phyloP scores from a whole-genome alignment of 306 rosid species.

The Cicer judaicum region DNA sequence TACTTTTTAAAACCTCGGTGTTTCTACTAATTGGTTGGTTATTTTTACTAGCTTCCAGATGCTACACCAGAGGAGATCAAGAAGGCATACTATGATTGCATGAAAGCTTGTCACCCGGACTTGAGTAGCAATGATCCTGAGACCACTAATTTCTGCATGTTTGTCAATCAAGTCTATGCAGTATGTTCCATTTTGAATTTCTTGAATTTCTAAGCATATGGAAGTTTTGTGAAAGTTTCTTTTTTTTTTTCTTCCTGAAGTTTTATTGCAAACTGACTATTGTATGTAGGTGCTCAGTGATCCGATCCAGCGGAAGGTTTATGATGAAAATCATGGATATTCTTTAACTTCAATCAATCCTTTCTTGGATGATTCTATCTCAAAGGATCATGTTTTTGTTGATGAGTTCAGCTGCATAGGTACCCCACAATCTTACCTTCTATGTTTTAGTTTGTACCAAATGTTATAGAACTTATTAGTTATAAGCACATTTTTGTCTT shows the following conservation, averaged over 20 bases:
- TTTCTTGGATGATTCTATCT: slow-evolving; percentile 63
- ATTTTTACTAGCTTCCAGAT: slow-evolving; percentile 72
- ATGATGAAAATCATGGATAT: slow-evolving; percentile 86
- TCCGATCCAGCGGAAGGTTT: slow-evolving; percentile 77
- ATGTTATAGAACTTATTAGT: too few relatives aligned
- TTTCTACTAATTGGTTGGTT: slow-evolving; percentile 37
- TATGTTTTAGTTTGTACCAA: not conserved
- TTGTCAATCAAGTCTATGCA: slow-evolving; percentile 77
- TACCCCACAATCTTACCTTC: slow-evolving; percentile 29
- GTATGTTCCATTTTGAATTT: slow-evolving; percentile 51
- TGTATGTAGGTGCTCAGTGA: slow-evolving; percentile 74
- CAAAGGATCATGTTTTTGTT: slow-evolving; percentile 74
- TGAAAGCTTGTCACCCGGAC: slow-evolving; percentile 91
- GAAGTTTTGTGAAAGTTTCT: not conserved
- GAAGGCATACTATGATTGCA: slow-evolving; percentile 81
- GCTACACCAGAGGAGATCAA: slow-evolving; percentile 71
- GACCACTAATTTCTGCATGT: slow-evolving; percentile 81
- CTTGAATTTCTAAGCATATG: slow-evolving; percentile 25
- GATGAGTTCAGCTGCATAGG: slow-evolving; percentile 93
- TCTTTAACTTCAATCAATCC: slow-evolving; percentile 80
- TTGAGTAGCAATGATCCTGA: slow-evolving; percentile 75
- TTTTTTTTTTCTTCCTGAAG: slow-evolving; percentile 3
- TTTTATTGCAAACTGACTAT: slow-evolving; percentile 45
- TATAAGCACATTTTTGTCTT: not conserved
- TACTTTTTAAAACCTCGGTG: not conserved